phyloP scores from a whole-genome alignment of 768 basidiomycete genomes.

The Russula virescens region DNA sequence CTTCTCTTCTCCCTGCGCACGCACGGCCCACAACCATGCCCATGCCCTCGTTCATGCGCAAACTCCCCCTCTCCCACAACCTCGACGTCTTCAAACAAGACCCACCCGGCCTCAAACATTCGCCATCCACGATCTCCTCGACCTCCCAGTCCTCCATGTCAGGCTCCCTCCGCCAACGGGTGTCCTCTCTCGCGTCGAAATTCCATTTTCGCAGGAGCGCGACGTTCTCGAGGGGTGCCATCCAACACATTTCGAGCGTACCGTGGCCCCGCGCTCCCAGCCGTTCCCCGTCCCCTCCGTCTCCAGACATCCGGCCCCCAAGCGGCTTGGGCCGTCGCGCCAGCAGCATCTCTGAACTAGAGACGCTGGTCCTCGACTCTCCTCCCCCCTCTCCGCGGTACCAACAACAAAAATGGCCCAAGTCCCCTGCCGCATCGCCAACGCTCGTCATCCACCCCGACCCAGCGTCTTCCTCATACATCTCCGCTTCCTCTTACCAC shows the following conservation, averaged over 20 bases:
- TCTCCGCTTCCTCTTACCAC: background rate
- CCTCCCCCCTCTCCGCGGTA: background rate
- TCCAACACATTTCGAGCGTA: background rate
- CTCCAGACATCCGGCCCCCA: slow-evolving; percentile 25
- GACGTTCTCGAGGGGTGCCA: background rate
- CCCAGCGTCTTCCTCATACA: background rate
- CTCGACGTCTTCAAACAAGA: background rate
- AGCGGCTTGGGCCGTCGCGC: slow-evolving; percentile 26
- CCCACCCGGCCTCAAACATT: slow-evolving; percentile 5
- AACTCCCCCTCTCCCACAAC: background rate
- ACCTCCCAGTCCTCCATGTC: slow-evolving; percentile 7
- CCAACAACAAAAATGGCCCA: background rate
- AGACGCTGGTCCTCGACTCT: background rate
- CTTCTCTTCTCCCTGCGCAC: background rate
- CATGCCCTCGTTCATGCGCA: slow-evolving; percentile 6
- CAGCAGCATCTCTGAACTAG: slow-evolving; percentile 16
- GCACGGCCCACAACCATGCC: too few relatives aligned
- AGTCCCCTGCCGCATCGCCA: background rate
- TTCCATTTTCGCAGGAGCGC: background rate
- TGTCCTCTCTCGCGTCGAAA: slow-evolving; percentile 1
- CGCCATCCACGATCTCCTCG: slow-evolving; percentile 13
- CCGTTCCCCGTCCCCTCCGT: slow-evolving; percentile 23
- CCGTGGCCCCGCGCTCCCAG: slow-evolving; percentile 17
- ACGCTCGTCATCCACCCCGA: background rate
- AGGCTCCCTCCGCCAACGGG: background rate